Evolutionary conservation across 176 grass and related monocot genomes (phyloP).

Genomic region (Triticum timopheevii): DNA sequence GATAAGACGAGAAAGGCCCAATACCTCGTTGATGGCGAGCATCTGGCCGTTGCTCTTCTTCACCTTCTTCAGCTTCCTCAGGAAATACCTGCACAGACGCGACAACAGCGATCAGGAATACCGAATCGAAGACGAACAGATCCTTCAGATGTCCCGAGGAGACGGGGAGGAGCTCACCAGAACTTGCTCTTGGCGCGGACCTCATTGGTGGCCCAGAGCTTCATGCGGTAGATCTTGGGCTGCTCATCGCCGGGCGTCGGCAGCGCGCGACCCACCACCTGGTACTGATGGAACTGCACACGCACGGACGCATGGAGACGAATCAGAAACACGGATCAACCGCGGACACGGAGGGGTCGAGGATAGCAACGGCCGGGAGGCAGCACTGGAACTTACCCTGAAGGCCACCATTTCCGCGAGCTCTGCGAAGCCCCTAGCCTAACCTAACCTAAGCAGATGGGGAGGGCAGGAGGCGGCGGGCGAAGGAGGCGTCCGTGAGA

Average conservation of each 20-base stretch:
- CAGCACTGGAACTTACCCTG: constrained; percentile 29
- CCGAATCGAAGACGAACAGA: not conserved
- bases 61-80: constrained; percentile 88
- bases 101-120: not conserved
- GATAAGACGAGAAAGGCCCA: not conserved
- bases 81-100: constrained; percentile 52
- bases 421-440: constrained; percentile 12
- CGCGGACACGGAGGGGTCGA: not conserved
- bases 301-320: not conserved
- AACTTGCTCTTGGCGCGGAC: constrained; percentile 89
- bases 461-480: not conserved
- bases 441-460: constrained; percentile 15
- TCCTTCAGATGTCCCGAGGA: not conserved
- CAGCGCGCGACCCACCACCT: constrained; percentile 73
- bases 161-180: constrained; percentile 34
- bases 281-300: constrained; percentile 89
- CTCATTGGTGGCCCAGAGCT: constrained; percentile 85
- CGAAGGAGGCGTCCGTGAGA: not conserved
- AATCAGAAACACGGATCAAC: constrained; percentile 18
- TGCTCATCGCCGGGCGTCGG: constrained; percentile 69
- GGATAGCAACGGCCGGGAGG: not conserved
- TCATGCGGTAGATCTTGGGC: constrained; percentile 91
- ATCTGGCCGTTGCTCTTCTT: constrained; percentile 94
- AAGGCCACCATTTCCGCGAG: constrained; percentile 56
- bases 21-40: constrained; percentile 77